Base-by-base conservation (phyloP, 306 rosid species). In the Cucurbita pepo region DNA sequence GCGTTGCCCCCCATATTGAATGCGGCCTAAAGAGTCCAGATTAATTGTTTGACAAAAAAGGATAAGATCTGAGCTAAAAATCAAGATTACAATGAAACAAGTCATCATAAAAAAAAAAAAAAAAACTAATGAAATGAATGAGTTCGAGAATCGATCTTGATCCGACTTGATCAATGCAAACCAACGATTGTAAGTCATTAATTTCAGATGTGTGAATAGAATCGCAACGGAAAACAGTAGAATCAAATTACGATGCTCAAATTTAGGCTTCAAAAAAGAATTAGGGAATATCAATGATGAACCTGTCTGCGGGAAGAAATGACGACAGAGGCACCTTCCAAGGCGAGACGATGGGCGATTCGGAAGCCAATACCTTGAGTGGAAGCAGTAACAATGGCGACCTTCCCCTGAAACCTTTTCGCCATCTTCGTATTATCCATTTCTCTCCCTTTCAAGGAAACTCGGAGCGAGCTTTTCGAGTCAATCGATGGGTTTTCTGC, bases 221-320 rank as follows among this genome's bases (percentile, higher is more conserved):
- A n/a, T 63, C 9, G 41, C 9, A 40, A 16, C 9, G 15, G 30
- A 41, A 37, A 38, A 16, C 30, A 41, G 52, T 1, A 41, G 22
- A 38, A 38, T 36, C 13, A 60, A 60, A 21, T 4, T 13, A 36
- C 8, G 22, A 59, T 7, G 19, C 40, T 62, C 13, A 62, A 62
- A 36, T 15, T 14, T 34, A 18, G 34, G 5, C 1, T 4, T 41
- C 5, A 18, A 63, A 18, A 14, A 18, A 21, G 8, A 43, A 11
- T 2, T 0, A 14, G 50, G 22, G 52, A 56, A 22, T 10, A 37
- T 30, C 1, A 36, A n/a, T 36, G 30, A n/a, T 36, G 30, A 52
- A 90, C 98, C 96, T 91, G 97, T 74, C 41, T 85, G 71, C 99
- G 99, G 47, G 99, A 94, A 64, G 99, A 94, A 78, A 94, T 66